Evolutionary conservation across 1,284 basidiomycete species (phyloP).

Genomic region (Ustilago bromivora): DNA sequence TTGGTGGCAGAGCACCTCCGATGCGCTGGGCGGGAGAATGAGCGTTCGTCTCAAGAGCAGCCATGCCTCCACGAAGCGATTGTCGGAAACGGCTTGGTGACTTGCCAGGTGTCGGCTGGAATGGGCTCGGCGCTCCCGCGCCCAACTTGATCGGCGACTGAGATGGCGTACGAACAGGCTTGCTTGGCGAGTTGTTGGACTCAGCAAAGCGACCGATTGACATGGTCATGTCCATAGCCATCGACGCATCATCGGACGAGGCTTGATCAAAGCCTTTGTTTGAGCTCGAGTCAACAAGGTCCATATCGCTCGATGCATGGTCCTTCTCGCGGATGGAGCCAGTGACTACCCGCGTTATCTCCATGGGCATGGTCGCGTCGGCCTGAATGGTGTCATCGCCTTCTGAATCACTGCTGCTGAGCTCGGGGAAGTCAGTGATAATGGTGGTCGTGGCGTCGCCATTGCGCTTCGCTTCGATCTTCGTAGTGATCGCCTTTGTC

Average conservation of each 20-base stretch:
- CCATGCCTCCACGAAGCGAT: constrained; percentile 46
- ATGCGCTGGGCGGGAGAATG: constrained; percentile 47
- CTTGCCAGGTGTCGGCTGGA: constrained; percentile 43
- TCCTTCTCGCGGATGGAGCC: constrained; percentile 50
- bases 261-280: constrained; percentile 18
- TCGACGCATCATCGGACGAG: constrained; percentile 35
- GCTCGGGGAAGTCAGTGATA: constrained; percentile 34
- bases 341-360: constrained; percentile 46
- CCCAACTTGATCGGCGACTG: constrained; percentile 20
- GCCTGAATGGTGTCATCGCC: constrained; percentile 38
- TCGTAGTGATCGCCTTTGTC: constrained; percentile 52
- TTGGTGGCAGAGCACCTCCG: constrained; percentile 27
- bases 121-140: constrained; percentile 35
- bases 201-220: constrained; percentile 41
- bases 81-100: constrained; percentile 50
- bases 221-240: constrained; percentile 59
- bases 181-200: constrained; percentile 30
- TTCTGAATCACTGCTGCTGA: constrained; percentile 40
- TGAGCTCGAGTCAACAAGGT: constrained; percentile 40
- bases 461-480: constrained; percentile 42
- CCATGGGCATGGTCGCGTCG: constrained; percentile 48
- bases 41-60: constrained; percentile 31
- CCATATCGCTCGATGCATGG: constrained; percentile 47
- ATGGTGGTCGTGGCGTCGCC: constrained; percentile 44
- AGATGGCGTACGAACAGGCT: constrained; percentile 23